Evolutionary conservation across 2,329 filamentous ascomycete genomes (phyloP).

Genomic region (Colletotrichum australisinense): DNA sequence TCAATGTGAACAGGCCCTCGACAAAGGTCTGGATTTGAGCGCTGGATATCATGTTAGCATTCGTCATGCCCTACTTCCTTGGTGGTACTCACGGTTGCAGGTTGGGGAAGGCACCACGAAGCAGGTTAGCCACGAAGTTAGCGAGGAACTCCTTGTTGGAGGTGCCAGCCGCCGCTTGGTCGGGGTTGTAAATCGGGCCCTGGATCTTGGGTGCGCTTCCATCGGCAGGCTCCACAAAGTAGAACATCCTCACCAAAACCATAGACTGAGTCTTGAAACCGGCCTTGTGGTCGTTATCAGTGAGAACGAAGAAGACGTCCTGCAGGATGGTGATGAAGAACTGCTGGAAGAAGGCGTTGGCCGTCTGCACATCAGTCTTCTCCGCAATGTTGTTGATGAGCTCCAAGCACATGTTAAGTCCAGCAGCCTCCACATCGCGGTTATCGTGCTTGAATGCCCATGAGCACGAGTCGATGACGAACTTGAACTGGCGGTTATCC

Average conservation of each 20-base stretch:
- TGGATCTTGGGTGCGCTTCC: constrained; percentile 83
- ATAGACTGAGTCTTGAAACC: constrained; percentile 98
- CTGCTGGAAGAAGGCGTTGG: constrained; percentile 96
- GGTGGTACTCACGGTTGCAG: constrained; percentile 78
- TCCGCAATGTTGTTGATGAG: constrained; percentile 98
- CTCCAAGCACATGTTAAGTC: constrained; percentile 97
- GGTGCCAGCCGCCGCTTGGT: constrained; percentile 85
- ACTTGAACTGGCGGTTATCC: constrained; percentile 97
- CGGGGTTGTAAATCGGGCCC: constrained; percentile 87
- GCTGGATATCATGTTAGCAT: constrained; percentile 60
- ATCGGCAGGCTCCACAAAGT: constrained; percentile 84
- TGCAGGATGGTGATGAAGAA: constrained; percentile 97
- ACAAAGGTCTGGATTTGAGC: constrained; percentile 92
- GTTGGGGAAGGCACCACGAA: constrained; percentile 94
- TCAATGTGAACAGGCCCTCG: constrained; percentile 86
- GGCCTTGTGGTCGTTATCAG: constrained; percentile 97
- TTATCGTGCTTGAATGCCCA: constrained; percentile 99
- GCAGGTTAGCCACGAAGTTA: constrained; percentile 85
- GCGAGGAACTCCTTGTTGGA: constrained; percentile 91
- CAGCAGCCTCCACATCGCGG: constrained; percentile 94
- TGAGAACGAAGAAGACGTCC: constrained; percentile 98
- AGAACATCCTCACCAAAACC: constrained; percentile 94
- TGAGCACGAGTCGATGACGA: constrained; percentile 98
- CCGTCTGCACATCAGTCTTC: constrained; percentile 79
- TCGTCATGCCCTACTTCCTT: neutral